phyloP scores from a whole-genome alignment of 2,329 filamentous ascomycete genomes.

The Fusarium caatingaense region DNA sequence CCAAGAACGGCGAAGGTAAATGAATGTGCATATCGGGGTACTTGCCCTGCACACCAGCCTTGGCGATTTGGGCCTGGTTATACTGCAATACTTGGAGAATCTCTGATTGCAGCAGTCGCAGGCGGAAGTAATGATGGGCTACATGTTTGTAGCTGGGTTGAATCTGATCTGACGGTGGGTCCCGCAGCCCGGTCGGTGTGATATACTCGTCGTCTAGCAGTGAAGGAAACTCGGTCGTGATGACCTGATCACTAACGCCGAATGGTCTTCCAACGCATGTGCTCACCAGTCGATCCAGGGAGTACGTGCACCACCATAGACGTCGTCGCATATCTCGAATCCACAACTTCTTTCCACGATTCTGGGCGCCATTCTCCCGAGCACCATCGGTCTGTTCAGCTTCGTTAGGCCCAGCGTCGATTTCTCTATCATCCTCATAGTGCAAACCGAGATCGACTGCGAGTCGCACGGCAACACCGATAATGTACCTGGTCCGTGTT shows the following conservation, averaged over 20 bases:
- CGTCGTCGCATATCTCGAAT: slow-evolving; percentile 85
- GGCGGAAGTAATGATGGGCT: slow-evolving; percentile 89
- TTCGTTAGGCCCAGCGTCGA: slow-evolving; percentile 59
- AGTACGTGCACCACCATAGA: slow-evolving; percentile 98
- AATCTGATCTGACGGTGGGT: slow-evolving; percentile 65
- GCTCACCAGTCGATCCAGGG: slow-evolving; percentile 92
- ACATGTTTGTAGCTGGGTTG: slow-evolving; percentile 90
- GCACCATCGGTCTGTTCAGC: slow-evolving; percentile 52
- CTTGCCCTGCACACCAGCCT: slow-evolving; percentile 71
- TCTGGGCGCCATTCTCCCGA: slow-evolving; percentile 53
- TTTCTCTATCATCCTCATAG: slow-evolving; percentile 84
- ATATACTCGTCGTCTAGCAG: slow-evolving; percentile 89
- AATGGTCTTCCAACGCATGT: slow-evolving; percentile 94
- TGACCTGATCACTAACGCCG: slow-evolving; percentile 94
- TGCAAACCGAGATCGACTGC: slow-evolving; percentile 93
- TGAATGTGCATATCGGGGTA: slow-evolving; percentile 82
- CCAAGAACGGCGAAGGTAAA: slow-evolving; percentile 85
- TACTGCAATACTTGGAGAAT: slow-evolving; percentile 94
- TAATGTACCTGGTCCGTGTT: slow-evolving; percentile 75
- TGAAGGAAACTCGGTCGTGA: slow-evolving; percentile 95
- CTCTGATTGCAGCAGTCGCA: slow-evolving; percentile 90
- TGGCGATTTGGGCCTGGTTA: slow-evolving; percentile 85
- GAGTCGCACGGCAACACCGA: slow-evolving; percentile 89
- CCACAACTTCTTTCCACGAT: slow-evolving; percentile 80
- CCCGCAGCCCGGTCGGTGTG: slow-evolving; percentile 78